phyloP scores from a whole-genome alignment of 2,329 filamentous ascomycete genomes.

The Pseudogymnoascus sp. region DNA sequence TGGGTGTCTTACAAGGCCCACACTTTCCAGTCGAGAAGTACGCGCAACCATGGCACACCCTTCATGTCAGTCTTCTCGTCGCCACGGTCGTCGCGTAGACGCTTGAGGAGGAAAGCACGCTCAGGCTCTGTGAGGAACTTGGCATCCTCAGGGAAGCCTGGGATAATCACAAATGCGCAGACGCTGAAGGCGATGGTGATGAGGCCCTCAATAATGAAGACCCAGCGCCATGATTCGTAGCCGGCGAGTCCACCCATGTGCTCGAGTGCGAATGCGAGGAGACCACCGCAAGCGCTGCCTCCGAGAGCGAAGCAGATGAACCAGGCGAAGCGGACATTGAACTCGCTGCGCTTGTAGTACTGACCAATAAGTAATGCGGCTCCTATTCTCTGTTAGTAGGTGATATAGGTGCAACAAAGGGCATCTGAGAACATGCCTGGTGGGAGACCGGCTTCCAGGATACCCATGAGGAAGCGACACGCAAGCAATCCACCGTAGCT shows the following conservation, averaged over 20 bases:
- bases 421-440: slow-evolving; percentile 21
- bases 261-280: slow-evolving; percentile 35
- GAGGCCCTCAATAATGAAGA: slow-evolving; percentile 32
- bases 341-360: slow-evolving; percentile 23
- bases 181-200: slow-evolving; percentile 12
- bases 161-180: slow-evolving; percentile 10
- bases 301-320: slow-evolving; percentile 31
- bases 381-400: not conserved
- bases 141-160: slow-evolving; percentile 14
- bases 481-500: slow-evolving; percentile 29
- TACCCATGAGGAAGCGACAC: slow-evolving; percentile 24
- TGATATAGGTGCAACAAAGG: slow-evolving; percentile 25
- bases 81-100: slow-evolving; percentile 15
- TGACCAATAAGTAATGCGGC: not conserved
- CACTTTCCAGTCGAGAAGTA: slow-evolving; percentile 21
- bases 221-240: slow-evolving; percentile 37
- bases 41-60: slow-evolving; percentile 12
- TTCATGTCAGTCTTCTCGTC: slow-evolving; percentile 8
- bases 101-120: slow-evolving; percentile 11
- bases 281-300: slow-evolving; percentile 33
- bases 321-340: slow-evolving; percentile 24
- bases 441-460: slow-evolving; percentile 22
- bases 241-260: slow-evolving; percentile 34
- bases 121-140: slow-evolving; percentile 12
- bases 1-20: slow-evolving; percentile 19